These are phyloP conservation scores for Arthrobotrys sinensis DNA, from an alignment of 2,329 filamentous ascomycete species.

Conservation along the genomic window DNA sequence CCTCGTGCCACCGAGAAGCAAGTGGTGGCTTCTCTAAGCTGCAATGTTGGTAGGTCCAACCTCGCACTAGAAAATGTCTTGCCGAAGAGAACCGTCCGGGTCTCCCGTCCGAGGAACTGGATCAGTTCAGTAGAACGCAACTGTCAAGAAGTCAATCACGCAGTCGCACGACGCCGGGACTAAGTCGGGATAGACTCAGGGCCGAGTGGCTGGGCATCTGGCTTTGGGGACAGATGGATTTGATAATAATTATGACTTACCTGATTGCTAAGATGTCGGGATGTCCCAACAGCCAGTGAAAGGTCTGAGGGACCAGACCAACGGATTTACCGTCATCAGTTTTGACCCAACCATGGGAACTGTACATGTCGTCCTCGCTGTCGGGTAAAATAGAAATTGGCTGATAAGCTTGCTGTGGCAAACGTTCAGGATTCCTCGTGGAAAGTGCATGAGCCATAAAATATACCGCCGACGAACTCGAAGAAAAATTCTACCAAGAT, in stretches of 20 bases:
- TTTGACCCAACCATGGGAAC: constrained; percentile 25
- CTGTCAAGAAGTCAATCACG: neutral
- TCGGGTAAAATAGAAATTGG: constrained; percentile 45
- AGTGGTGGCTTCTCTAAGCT: constrained; percentile 40
- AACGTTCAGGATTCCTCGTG: constrained; percentile 35
- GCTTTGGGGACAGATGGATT: constrained; percentile 29
- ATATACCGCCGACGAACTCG: neutral
- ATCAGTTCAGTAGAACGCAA: constrained; percentile 2
- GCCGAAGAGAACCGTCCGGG: constrained; percentile 31
- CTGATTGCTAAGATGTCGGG: constrained; percentile 1
- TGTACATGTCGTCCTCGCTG: neutral
- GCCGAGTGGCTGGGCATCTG: constrained; percentile 9
- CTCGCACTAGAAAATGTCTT: constrained; percentile 11
- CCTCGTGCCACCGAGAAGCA: constrained; percentile 47
- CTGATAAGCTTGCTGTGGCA: constrained; percentile 42
- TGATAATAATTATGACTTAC: constrained; percentile 23
- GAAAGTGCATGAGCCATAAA: constrained; percentile 39
- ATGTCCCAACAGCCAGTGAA: constrained; percentile 36
- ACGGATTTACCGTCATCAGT: constrained; percentile 37
- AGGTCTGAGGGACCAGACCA: constrained; percentile 9
- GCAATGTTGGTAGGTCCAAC: constrained; percentile 42
- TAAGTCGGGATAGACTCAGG: constrained; percentile 30
- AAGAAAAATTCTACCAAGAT: constrained; percentile 29
- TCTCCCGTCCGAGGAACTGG: constrained; percentile 45
- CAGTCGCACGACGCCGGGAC: constrained; percentile 24